Evolutionary conservation across 1,284 basidiomycete genomes (phyloP), one percentile per base, ranked within the genome.

Genomic region (Erythrobasidium hasegawianum): DNA sequence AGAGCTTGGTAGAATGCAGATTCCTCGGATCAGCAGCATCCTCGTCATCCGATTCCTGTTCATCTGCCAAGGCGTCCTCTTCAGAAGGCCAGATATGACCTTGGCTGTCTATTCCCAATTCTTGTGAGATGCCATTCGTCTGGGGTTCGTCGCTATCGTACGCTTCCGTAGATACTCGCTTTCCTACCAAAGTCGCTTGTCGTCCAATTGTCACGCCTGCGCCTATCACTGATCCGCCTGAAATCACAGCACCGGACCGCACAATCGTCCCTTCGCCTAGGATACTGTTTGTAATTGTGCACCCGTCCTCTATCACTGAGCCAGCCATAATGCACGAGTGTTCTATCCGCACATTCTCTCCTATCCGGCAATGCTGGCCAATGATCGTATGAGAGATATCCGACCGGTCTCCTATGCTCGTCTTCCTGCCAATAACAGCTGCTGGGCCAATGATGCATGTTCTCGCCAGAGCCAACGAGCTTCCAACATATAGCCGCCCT

Each of bases 401-500:
- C 1, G 84, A 84, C 69, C 84, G 82, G 55, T 87, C 86, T 50
- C 80, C 79, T 50, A 93, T 81, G 54, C 80, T 81, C 10, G 86
- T 85, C 26, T 82, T 81, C 8, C 86, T 81, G 24, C 91, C 91
- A 70, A 97, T 86, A 67, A 90, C 83, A 16, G 87, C 88, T 75
- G 90, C 87, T 61, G 85, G 84, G 16, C 90, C 89, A 49, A 96
- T 83, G 71, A 86, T 87, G 73, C 88, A 90, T 65, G 47, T 43
- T 57, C 22, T 5, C 49, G 67, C 52, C 20, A 59, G 40, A 22
- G 53, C 39, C 27, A 59, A 45, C 39, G 47, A 38, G 38, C 85
- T 84, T 13, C 91, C 85, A 66, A 93, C 83, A 77, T 97, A 97
- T 71, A 87, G 85, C 77, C 92, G 90, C 4, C 90, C 90, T 38